Evolutionary conservation across 2,329 filamentous ascomycete species (phyloP).

Genomic region (Leptodontidium sp.): DNA sequence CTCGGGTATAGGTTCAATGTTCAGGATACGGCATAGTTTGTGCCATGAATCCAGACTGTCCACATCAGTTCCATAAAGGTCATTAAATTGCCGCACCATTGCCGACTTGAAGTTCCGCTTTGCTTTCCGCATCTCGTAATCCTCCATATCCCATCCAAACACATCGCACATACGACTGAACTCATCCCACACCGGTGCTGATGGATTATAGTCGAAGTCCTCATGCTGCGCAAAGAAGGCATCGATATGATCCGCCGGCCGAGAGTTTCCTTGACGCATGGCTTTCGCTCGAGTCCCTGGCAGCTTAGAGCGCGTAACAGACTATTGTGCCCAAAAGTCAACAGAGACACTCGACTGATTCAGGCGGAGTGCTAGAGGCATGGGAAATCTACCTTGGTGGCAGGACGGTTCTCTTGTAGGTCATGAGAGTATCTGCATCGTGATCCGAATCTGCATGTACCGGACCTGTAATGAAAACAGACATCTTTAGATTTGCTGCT

Average conservation of each 20-base stretch:
- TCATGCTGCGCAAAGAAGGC: not conserved
- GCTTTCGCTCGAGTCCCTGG: not conserved
- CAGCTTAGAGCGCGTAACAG: not conserved
- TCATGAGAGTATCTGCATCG: not conserved
- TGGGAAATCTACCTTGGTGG: not conserved
- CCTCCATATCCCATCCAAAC: conserved; percentile 25
- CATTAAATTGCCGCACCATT: conserved; percentile 39
- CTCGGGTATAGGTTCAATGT: conserved; percentile 31
- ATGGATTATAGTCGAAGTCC: not conserved
- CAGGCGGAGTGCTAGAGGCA: not conserved
- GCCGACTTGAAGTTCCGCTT: conserved; percentile 32
- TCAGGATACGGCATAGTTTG: conserved; percentile 32
- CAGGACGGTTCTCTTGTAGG: not conserved
- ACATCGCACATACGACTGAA: not conserved
- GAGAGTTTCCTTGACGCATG: not conserved
- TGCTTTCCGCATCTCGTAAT: conserved; percentile 32
- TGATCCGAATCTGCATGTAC: conserved; percentile 5
- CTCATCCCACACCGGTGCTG: not conserved
- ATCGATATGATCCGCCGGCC: not conserved
- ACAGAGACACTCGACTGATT: not conserved
- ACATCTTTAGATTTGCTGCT: no score
- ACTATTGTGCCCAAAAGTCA: not conserved
- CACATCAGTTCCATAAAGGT: conserved; percentile 34
- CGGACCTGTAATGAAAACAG: not conserved
- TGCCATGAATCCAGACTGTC: conserved; percentile 36